A percentile compares a stretch with the other conserved stretches of the same genome.
These are phyloP conservation scores for Tetrahymena thermophila DNA, from an alignment of 73 alveolate genomes.

Conservation along the genomic window DNA sequence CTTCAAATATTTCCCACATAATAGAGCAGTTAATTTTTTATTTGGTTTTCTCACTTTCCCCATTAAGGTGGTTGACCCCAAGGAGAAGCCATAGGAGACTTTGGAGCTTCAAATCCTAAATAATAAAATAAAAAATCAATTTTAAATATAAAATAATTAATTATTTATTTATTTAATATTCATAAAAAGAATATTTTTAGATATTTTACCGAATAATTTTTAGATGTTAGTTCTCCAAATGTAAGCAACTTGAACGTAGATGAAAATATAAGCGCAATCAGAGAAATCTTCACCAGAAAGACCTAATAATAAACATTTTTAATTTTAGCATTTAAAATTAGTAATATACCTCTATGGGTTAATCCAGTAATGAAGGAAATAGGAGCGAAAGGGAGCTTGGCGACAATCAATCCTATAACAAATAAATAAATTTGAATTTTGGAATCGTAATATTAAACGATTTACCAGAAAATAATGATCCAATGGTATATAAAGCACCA, in stretches of 20 bases:
- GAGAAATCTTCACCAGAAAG: conserved; percentile 83
- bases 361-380: conserved; percentile 63
- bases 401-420: conserved; percentile 82
- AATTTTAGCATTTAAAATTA: not conserved
- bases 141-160: no score
- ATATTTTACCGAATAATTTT: conserved; percentile 64
- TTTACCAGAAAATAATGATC: conserved; percentile 32
- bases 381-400: conserved; percentile 89
- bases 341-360: conserved; percentile 69
- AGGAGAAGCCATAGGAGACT: conserved; percentile 41
- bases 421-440: not conserved
- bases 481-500: conserved; percentile 42
- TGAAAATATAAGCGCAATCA: conserved; percentile 88
- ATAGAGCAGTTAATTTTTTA: not conserved
- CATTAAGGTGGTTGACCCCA: conserved; percentile 32
- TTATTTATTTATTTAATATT: no score
- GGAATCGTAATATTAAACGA: not conserved
- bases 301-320: not conserved
- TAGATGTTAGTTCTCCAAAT: conserved; percentile 76
- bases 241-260: conserved; percentile 70
- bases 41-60: not conserved
- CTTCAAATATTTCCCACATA: not conserved
- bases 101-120: conserved; percentile 43
- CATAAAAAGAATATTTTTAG: not conserved
- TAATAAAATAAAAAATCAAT: not conserved